Conservation (phyloP, 2,329 filamentous ascomycete species). For the Sporothrix curviconia region DNA sequence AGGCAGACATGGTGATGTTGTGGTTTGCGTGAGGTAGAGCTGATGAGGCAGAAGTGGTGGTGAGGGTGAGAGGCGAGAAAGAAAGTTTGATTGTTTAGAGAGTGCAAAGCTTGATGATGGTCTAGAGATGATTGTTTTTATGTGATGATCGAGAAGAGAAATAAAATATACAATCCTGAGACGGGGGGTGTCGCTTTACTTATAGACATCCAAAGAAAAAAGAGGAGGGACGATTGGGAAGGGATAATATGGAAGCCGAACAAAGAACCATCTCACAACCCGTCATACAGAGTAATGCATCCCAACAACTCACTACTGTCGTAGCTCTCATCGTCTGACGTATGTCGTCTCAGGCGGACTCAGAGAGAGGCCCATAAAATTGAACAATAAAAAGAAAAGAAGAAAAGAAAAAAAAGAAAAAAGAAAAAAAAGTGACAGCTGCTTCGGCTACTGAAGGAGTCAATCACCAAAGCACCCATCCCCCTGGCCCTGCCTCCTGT, state of each 20-base stretch:
- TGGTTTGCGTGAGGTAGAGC: neutral
- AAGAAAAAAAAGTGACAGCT: neutral
- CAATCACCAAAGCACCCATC: too few relatives aligned
- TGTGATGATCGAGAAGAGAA: neutral
- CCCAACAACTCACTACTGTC: neutral
- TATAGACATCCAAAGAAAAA: neutral
- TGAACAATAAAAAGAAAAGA: neutral
- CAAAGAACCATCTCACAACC: neutral
- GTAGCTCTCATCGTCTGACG: neutral
- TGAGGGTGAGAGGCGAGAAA: too few relatives aligned
- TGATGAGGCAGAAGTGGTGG: too few relatives aligned
- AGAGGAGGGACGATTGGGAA: neutral
- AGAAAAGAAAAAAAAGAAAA: neutral
- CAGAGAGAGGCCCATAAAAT: neutral
- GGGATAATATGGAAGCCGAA: neutral
- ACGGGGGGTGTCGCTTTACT: conserved; percentile 3
- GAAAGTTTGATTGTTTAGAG: neutral
- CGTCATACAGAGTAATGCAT: too few relatives aligned
- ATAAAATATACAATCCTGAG: neutral
- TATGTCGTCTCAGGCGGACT: neutral
- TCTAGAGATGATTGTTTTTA: neutral
- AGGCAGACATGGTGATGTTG: conserved; percentile 7
- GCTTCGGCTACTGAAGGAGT: neutral
- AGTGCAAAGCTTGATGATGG: neutral
- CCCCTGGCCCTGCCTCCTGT: neutral